Conservation (phyloP, 2,329 filamentous ascomycete species). For the Fusarium vanettenii region DNA sequence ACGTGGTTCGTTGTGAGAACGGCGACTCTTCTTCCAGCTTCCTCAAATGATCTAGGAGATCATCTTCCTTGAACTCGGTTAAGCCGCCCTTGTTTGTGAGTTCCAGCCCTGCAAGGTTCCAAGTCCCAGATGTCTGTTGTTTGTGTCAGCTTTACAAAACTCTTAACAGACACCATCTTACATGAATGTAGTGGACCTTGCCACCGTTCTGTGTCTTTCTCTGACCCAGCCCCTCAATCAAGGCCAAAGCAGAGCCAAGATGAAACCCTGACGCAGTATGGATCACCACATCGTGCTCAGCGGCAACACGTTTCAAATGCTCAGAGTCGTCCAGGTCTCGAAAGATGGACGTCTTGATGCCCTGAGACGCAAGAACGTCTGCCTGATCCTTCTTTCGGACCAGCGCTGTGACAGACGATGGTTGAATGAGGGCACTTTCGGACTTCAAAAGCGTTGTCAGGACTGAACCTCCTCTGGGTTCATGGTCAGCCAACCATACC, state of each 20-base stretch:
- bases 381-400: conserved; percentile 12
- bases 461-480: conserved; percentile 12
- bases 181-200: background rate
- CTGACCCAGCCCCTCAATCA: background rate
- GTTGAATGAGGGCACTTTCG: background rate
- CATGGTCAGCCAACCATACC: background rate
- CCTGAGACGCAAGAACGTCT: background rate
- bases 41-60: background rate
- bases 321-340: background rate
- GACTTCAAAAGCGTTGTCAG: conserved; percentile 16
- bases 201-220: background rate
- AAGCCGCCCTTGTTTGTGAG: background rate
- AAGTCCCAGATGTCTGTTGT: background rate
- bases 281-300: background rate
- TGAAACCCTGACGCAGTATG: background rate
- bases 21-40: background rate
- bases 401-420: conserved; percentile 1
- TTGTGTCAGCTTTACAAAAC: background rate
- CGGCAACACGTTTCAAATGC: background rate
- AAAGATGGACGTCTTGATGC: background rate
- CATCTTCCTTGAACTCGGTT: background rate
- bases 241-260: background rate
- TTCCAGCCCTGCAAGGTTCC: background rate
- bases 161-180: background rate
- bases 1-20: background rate